Percentiles rank a stretch among this genome's conserved stretches.
phyloP scores from a whole-genome alignment of 2,329 filamentous ascomycete genomes.

The Thelonectria blattea region DNA sequence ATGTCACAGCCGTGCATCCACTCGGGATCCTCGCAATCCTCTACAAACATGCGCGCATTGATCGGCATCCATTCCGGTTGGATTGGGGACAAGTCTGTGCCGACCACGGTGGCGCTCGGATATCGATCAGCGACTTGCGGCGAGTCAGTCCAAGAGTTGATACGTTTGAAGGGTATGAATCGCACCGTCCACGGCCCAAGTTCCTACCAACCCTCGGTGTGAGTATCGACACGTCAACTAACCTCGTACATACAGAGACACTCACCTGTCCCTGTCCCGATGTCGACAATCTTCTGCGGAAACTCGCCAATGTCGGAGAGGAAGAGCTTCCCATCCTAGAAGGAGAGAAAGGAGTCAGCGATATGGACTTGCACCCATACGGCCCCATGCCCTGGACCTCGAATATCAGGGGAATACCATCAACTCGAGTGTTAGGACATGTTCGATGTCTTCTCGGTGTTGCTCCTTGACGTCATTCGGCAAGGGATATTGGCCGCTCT shows the following conservation, averaged over 20 bases:
- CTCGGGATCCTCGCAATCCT: slow-evolving; percentile 63
- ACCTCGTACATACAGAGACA: not conserved
- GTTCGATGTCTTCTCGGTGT: slow-evolving; percentile 52
- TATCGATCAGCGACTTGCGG: slow-evolving; percentile 48
- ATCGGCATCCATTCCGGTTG: slow-evolving; percentile 59
- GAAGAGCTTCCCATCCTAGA: slow-evolving; percentile 47
- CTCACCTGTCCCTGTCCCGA: slow-evolving; percentile 57
- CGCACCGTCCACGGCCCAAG: slow-evolving; percentile 60
- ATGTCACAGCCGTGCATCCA: slow-evolving; percentile 61
- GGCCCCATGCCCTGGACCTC: not conserved
- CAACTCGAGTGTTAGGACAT: slow-evolving; percentile 53
- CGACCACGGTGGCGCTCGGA: slow-evolving; percentile 48
- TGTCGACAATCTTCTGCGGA: slow-evolving; percentile 52
- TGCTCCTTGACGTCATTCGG: slow-evolving; percentile 56
- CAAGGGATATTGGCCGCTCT: slow-evolving; percentile 52
- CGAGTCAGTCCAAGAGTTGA: slow-evolving; percentile 16
- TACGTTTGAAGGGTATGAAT: not conserved
- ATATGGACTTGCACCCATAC: not conserved
- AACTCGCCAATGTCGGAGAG: slow-evolving; percentile 47
- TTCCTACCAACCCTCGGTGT: slow-evolving; percentile 38
- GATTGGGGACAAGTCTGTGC: slow-evolving; percentile 53
- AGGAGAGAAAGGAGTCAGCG: slow-evolving; percentile 5
- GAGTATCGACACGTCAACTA: slow-evolving; percentile 7
- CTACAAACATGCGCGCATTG: slow-evolving; percentile 67
- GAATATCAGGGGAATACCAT: slow-evolving; percentile 37